Evolutionary conservation across 2,329 filamentous ascomycete genomes (phyloP).

Genomic region (Penicillium nordicum): DNA sequence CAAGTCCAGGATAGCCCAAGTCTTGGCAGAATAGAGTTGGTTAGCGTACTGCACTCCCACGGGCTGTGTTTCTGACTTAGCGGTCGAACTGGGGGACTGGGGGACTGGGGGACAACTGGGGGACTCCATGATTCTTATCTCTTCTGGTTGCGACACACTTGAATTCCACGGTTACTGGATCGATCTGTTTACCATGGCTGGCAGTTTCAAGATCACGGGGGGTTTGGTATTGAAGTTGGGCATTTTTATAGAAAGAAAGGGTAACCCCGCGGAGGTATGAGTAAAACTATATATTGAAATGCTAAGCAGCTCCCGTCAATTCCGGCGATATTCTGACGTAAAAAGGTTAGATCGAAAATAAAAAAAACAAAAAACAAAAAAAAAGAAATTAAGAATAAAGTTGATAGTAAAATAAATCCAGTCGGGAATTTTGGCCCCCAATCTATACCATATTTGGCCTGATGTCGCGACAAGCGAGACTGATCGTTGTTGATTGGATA

Average conservation of each 20-base stretch:
- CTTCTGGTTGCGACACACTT: not conserved
- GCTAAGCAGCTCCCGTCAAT: not conserved
- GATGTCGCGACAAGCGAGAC: constrained; percentile 27
- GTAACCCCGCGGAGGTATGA: not conserved
- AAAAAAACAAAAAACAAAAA: not conserved
- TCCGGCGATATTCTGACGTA: not conserved
- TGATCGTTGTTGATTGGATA: constrained; percentile 1
- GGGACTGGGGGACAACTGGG: not conserved
- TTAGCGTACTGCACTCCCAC: constrained; percentile 8
- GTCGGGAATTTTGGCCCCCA: constrained; percentile 15
- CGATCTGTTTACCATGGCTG: not conserved
- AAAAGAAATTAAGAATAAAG: not conserved
- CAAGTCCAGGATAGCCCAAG: constrained; percentile 14
- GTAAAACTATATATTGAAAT: not conserved
- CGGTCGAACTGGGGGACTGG: not conserved
- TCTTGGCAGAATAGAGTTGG: constrained; percentile 17
- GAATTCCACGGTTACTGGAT: not conserved
- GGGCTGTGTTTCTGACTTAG: constrained; percentile 12
- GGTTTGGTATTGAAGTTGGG: not conserved
- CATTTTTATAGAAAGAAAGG: not conserved
- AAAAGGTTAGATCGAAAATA: not conserved
- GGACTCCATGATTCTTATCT: constrained; percentile 1
- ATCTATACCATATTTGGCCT: constrained; percentile 14
- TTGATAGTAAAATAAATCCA: not conserved
- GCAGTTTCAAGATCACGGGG: not conserved